phyloP scores from a whole-genome alignment of 345 rosid species.

The Eucalyptus viminalis region DNA sequence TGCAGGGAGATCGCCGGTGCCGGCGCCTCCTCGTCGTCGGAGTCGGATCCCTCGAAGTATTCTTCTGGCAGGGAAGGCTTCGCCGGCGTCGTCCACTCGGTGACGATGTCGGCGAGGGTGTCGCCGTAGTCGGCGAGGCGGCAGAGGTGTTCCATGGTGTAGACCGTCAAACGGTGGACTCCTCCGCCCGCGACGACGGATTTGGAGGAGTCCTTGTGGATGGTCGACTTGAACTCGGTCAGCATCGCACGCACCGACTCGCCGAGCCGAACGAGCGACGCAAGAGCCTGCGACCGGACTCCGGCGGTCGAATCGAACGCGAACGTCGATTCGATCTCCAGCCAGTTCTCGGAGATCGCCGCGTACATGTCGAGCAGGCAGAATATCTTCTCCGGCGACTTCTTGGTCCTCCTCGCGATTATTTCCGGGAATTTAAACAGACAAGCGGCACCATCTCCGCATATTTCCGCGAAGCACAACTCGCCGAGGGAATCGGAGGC shows the following conservation, averaged over 20 bases:
- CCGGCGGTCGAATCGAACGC: conserved; percentile 22
- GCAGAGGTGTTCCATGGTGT: conserved; percentile 37
- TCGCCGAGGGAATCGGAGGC: conserved; percentile 40
- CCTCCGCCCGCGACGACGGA: conserved; percentile 25
- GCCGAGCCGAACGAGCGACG: conserved; percentile 28
- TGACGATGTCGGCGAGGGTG: conserved; percentile 20
- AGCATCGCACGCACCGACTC: conserved; percentile 27
- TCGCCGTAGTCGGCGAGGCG: conserved; percentile 37
- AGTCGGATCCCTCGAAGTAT: conserved; percentile 9
- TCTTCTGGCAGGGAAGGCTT: conserved; percentile 23
- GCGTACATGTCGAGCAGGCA: conserved; percentile 43
- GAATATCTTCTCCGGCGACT: conserved; percentile 36
- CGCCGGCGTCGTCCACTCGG: conserved; percentile 23
- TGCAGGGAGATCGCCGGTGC: conserved; percentile 10
- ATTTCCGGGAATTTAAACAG: conserved; percentile 50
- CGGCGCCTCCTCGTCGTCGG: conserved; percentile 4
- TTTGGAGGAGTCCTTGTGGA: conserved; percentile 49
- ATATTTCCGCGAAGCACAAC: conserved; percentile 55
- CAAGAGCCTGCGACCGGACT: conserved; percentile 36
- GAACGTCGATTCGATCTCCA: conserved; percentile 35
- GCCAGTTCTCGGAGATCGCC: conserved; percentile 28
- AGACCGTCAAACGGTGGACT: conserved; percentile 35
- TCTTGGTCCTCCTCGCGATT: conserved; percentile 34
- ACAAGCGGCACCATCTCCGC: conserved; percentile 43
- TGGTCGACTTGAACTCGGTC: conserved; percentile 28